Percentiles rank a stretch among this genome's conserved stretches.
phyloP scores from a whole-genome alignment of 2,329 filamentous ascomycete species.

The Endocalyx cinctus region DNA sequence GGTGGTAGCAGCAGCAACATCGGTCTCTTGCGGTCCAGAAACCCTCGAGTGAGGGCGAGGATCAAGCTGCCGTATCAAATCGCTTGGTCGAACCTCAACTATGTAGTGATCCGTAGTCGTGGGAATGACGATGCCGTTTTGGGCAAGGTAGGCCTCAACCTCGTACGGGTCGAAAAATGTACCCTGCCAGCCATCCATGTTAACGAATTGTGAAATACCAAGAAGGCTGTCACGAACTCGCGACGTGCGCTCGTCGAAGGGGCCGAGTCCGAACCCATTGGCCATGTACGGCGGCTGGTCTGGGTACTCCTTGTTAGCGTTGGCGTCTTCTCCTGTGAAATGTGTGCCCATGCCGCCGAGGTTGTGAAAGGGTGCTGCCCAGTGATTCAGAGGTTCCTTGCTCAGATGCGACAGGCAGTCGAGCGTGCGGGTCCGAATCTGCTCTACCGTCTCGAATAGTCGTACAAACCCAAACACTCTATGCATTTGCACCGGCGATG shows the following conservation, averaged over 20 bases:
- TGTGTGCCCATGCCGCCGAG: constrained; percentile 67
- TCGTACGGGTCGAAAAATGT: constrained; percentile 76
- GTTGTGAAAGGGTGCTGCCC: constrained; percentile 57
- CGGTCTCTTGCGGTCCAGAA: too few species aligned
- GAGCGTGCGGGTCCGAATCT: constrained; percentile 39
- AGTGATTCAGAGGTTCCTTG: constrained; percentile 49
- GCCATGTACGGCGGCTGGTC: constrained; percentile 21
- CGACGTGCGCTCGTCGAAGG: constrained; percentile 38
- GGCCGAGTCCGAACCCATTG: constrained; percentile 39
- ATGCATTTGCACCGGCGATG: constrained; percentile 43
- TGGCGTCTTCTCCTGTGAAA: constrained; percentile 39
- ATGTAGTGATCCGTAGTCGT: constrained; percentile 56
- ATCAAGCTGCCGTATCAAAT: too few species aligned
- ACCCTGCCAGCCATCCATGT: constrained; percentile 61
- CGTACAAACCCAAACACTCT: constrained; percentile 67
- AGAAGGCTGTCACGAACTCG: constrained; percentile 38
- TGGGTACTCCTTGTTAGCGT: constrained; percentile 16
- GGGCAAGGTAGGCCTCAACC: constrained; percentile 67
- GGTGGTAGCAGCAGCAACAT: too few species aligned
- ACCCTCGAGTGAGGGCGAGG: too few species aligned
- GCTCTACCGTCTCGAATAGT: constrained; percentile 49
- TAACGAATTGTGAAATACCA: constrained; percentile 44
- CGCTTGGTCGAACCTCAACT: constrained; percentile 47
- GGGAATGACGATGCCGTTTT: constrained; percentile 59
- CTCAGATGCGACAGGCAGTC: constrained; percentile 26